phyloP scores from a whole-genome alignment of 208 protist genomes.

The Trypanosoma conorhini region DNA sequence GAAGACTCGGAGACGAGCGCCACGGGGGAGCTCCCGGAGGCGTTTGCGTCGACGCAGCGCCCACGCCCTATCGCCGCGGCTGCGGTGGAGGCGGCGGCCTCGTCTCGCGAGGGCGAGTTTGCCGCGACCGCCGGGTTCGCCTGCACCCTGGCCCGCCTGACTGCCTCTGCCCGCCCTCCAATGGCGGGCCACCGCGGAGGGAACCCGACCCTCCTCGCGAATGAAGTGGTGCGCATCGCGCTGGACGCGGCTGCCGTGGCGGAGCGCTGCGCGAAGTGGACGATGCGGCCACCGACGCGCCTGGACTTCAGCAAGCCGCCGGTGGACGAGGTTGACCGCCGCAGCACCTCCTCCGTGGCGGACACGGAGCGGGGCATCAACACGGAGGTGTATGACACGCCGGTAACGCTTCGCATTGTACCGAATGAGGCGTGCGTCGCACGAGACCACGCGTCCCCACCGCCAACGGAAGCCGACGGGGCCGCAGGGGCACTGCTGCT shows the following conservation, averaged over 20 bases:
- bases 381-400: constrained; percentile 16
- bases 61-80: not conserved
- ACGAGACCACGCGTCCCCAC: not conserved
- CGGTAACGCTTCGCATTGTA: constrained; percentile 30
- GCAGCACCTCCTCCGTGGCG: constrained; percentile 12
- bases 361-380: constrained; percentile 18
- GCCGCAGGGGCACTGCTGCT: constrained; percentile 17
- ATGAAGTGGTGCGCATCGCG: constrained; percentile 37
- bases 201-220: not conserved
- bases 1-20: constrained; percentile 17
- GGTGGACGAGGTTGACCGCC: constrained; percentile 28
- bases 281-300: constrained; percentile 29
- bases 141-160: not conserved
- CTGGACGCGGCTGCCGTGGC: constrained; percentile 52
- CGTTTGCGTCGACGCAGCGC: constrained; percentile 12
- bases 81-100: not conserved
- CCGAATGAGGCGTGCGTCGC: constrained; percentile 10
- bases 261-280: constrained; percentile 30
- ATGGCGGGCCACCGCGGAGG: not conserved
- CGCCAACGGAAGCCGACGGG: not conserved
- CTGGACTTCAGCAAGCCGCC: constrained; percentile 38
- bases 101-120: not conserved
- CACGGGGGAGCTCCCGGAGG: constrained; percentile 7
- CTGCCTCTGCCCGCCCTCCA: not conserved
- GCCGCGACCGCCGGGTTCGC: not conserved